A percentile compares a stretch with the other conserved stretches of the same genome.
These are phyloP conservation scores for Mortierella sp. DNA, from an alignment of 371 early-diverging fungal genomes.

Conservation along the genomic window DNA sequence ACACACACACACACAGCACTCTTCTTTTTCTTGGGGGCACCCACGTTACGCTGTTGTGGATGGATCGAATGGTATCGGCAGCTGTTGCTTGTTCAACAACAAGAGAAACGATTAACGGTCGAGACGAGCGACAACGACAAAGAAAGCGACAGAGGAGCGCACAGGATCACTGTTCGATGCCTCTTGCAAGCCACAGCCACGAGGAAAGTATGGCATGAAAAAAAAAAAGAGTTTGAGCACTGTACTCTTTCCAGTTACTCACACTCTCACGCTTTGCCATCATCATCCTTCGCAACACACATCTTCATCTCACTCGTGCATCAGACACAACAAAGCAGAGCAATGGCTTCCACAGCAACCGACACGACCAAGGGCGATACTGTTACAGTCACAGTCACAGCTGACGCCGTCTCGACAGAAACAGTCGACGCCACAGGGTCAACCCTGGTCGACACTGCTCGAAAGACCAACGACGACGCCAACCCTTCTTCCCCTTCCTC, in stretches of 20 bases:
- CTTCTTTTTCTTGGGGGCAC: too few species aligned
- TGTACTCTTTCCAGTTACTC: not conserved
- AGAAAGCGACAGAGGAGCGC: not conserved
- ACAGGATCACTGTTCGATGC: not conserved
- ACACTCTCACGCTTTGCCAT: not conserved
- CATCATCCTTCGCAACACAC: not conserved
- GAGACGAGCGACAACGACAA: not conserved
- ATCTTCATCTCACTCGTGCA: not conserved
- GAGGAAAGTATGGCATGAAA: not conserved
- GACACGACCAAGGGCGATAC: not conserved
- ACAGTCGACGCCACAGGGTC: not conserved
- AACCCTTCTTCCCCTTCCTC: not conserved
- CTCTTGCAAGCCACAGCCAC: constrained; percentile 21
- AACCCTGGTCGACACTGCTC: not conserved
- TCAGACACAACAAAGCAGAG: not conserved
- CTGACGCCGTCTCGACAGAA: not conserved
- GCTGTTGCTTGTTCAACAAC: not conserved
- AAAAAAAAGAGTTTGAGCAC: not conserved
- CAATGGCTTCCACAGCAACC: constrained; percentile 6
- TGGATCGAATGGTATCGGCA: not conserved
- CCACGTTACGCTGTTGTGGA: too few species aligned
- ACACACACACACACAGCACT: too few species aligned
- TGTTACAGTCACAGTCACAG: not conserved
- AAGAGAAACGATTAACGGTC: not conserved
- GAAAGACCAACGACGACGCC: not conserved